These are phyloP conservation scores for Aspergillus niger DNA, from an alignment of 2,329 filamentous ascomycete genomes.

Conservation along the genomic window DNA sequence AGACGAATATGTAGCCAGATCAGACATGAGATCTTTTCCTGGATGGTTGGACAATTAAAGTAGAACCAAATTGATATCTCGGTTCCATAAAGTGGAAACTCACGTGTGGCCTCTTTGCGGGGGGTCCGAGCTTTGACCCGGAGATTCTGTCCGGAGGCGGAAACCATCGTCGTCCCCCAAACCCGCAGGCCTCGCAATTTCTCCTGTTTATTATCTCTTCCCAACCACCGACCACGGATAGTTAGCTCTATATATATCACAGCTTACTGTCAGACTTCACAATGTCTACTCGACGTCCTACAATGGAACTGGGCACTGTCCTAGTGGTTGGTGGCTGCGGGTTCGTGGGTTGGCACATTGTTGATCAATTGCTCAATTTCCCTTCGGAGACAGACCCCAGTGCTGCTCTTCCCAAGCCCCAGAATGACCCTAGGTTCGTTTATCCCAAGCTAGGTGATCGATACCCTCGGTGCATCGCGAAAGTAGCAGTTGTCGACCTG, in stretches of 20 bases:
- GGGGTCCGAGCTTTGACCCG: conserved; percentile 8
- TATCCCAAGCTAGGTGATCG: conserved; percentile 41
- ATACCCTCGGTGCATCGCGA: conserved; percentile 47
- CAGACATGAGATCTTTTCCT: background rate
- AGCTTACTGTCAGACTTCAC: conserved; percentile 21
- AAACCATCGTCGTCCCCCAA: background rate
- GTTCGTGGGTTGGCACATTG: conserved; percentile 80
- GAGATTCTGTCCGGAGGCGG: conserved; percentile 9
- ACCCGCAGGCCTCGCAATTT: conserved; percentile 11
- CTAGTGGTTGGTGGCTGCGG: conserved; percentile 82
- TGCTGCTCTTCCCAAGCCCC: conserved; percentile 39
- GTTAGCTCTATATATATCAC: conserved; percentile 1
- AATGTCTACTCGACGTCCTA: conserved; percentile 36
- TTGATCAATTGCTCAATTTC: conserved; percentile 69
- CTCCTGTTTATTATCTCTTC: conserved; percentile 9
- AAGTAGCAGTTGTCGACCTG: conserved; percentile 72
- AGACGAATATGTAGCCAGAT: no score
- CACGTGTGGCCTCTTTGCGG: conserved; percentile 4
- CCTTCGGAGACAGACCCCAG: conserved; percentile 49
- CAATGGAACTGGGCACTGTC: conserved; percentile 64
- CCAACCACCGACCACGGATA: background rate
- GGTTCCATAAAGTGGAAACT: background rate
- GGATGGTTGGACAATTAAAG: background rate
- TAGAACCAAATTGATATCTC: background rate
- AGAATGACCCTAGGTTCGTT: conserved; percentile 39